Conservation (phyloP, 2,329 filamentous ascomycete species). For the Venturia oleaginea region DNA sequence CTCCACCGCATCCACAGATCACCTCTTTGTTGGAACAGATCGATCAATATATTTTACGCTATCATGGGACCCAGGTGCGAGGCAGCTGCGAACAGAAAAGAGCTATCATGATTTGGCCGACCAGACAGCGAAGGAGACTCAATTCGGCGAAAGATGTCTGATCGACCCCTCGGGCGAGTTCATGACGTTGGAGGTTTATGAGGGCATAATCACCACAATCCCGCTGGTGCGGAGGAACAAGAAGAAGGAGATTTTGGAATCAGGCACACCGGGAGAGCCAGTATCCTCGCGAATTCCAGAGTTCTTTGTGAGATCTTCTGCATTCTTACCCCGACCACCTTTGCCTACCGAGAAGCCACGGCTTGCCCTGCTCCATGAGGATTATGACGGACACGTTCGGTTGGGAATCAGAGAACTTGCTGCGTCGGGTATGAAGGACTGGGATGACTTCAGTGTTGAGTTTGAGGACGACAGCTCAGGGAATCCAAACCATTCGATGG, state of each 20-base stretch:
- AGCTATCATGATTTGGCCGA: constrained; percentile 52
- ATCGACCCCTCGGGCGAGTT: constrained; percentile 70
- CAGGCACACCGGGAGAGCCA: constrained; percentile 49
- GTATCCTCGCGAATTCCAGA: constrained; percentile 56
- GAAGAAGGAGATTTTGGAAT: constrained; percentile 41
- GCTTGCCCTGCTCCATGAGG: constrained; percentile 57
- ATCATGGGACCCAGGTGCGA: constrained; percentile 60
- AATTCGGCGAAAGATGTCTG: constrained; percentile 73
- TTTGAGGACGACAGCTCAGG: constrained; percentile 43
- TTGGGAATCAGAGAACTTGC: constrained; percentile 47
- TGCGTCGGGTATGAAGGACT: constrained; percentile 32
- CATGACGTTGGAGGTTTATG: constrained; percentile 59
- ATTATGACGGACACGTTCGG: constrained; percentile 47
- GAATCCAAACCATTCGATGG: constrained; percentile 35
- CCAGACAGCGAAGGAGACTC: constrained; percentile 59
- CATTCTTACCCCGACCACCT: constrained; percentile 48
- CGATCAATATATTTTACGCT: constrained; percentile 85
- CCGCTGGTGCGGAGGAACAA: constrained; percentile 48
- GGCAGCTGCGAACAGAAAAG: constrained; percentile 47
- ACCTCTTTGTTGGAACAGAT: constrained; percentile 89
- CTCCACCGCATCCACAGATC: constrained; percentile 62
- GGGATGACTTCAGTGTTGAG: constrained; percentile 42
- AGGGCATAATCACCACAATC: constrained; percentile 57
- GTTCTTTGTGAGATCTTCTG: constrained; percentile 55
- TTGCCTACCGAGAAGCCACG: constrained; percentile 39